Conservation (phyloP, 2,329 filamentous ascomycete species). For the Phoma herbarum region DNA sequence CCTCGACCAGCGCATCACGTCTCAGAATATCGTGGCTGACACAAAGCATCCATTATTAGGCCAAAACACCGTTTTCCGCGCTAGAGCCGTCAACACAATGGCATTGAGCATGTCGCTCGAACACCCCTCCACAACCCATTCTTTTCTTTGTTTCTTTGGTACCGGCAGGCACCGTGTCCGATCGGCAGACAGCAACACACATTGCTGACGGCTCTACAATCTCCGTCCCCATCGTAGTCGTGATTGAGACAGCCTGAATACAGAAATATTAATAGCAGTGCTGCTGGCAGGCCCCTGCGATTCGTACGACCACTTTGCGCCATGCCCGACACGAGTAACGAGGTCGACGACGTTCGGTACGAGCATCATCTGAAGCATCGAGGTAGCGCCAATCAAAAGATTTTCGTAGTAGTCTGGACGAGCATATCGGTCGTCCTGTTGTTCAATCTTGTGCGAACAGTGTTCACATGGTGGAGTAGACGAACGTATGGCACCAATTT, state of each 20-base stretch:
- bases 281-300: slow-evolving; percentile 16
- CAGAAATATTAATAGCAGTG: not conserved
- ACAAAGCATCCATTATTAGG: slow-evolving; percentile 8
- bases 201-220: not conserved
- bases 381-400: slow-evolving; percentile 24
- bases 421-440: slow-evolving; percentile 21
- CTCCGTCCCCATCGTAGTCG: too few species aligned
- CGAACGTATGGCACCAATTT: slow-evolving; percentile 19
- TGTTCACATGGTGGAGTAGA: slow-evolving; percentile 19
- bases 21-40: slow-evolving; percentile 18
- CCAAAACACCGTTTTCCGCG: slow-evolving; percentile 4
- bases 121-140: too few species aligned
- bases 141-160: slow-evolving; percentile 3
- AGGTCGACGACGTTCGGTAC: slow-evolving; percentile 36
- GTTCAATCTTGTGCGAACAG: slow-evolving; percentile 3
- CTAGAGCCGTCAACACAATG: slow-evolving; percentile 10
- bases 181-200: not conserved
- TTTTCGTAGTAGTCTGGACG: slow-evolving; percentile 31
- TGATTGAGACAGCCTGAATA: not conserved
- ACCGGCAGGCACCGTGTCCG: slow-evolving; percentile 8
- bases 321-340: slow-evolving; percentile 7
- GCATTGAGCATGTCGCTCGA: not conserved
- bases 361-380: slow-evolving; percentile 38
- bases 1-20: slow-evolving; percentile 10
- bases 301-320: not conserved